These are phyloP conservation scores for Yamagishiella unicocca DNA, from an alignment of 139 green algal genomes.

Conservation along the genomic window DNA sequence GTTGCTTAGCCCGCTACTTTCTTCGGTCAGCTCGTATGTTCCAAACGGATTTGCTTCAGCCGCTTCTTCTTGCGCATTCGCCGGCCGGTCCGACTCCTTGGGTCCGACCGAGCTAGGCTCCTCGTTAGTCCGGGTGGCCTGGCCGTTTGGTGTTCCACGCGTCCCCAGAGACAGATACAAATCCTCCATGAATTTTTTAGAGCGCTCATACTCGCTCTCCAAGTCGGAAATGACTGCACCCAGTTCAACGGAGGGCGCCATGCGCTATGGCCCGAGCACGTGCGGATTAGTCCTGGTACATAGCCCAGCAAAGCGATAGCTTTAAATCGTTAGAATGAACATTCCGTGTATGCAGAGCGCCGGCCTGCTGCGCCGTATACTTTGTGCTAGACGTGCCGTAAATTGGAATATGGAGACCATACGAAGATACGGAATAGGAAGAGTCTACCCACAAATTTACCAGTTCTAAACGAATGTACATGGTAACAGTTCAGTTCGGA, in stretches of 20 bases:
- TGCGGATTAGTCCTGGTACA: too few species aligned
- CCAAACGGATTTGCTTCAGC: neutral
- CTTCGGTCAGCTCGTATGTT: neutral
- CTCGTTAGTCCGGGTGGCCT: neutral
- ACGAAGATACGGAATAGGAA: too few species aligned
- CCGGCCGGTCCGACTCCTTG: neutral
- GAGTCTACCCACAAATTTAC: too few species aligned
- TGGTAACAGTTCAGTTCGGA: too few species aligned
- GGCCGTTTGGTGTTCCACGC: neutral
- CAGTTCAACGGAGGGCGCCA: neutral
- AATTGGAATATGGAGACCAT: too few species aligned
- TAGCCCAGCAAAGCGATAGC: too few species aligned
- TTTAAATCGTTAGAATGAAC: too few species aligned
- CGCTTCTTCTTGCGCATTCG: neutral
- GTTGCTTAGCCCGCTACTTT: neutral
- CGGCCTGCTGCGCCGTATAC: too few species aligned
- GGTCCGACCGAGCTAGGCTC: neutral
- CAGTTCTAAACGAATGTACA: too few species aligned
- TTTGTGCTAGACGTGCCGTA: too few species aligned
- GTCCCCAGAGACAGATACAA: neutral
- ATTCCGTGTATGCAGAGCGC: too few species aligned
- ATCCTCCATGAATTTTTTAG: neutral
- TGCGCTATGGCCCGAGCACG: too few species aligned
- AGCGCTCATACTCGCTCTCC: slow-evolving; percentile 11
- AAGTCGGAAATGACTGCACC: slow-evolving; percentile 13